Percentiles rank a stretch among this genome's conserved stretches.
Conservation (phyloP, 1,139 yeast genomes). For the Eremothecium coryli region DNA sequence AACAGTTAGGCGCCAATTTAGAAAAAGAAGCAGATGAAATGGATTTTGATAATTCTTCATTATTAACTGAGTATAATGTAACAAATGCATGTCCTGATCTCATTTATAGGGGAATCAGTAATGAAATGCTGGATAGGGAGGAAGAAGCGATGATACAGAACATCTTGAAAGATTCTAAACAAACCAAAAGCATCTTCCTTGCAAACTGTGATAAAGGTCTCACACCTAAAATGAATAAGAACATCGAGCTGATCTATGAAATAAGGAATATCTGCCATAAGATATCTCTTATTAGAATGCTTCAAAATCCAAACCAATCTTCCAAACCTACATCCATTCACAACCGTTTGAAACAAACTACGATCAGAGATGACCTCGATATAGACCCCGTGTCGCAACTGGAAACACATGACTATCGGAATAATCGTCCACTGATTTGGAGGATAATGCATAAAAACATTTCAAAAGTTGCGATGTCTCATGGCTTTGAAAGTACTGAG, state of each 20-base stretch:
- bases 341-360: conserved; percentile 19
- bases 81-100: conserved; percentile 72
- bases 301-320: conserved; percentile 44
- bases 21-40: conserved; percentile 24
- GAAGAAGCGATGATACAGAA: conserved; percentile 41
- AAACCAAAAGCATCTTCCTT: conserved; percentile 26
- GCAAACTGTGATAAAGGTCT: conserved; percentile 45
- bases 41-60: conserved; percentile 34
- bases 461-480: conserved; percentile 79
- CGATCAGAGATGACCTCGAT: conserved; percentile 53
- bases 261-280: conserved; percentile 82
- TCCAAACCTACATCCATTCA: conserved; percentile 17
- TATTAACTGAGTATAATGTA: conserved; percentile 75
- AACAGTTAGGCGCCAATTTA: conserved; percentile 9
- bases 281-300: conserved; percentile 82
- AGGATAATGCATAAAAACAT: conserved; percentile 60
- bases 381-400: conserved; percentile 71
- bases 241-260: conserved; percentile 74
- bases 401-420: conserved; percentile 47
- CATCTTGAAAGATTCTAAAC: conserved; percentile 29
- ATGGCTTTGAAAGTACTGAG: conserved; percentile 84
- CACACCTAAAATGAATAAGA: conserved; percentile 50
- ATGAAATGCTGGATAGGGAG: conserved; percentile 38
- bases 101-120: conserved; percentile 44
- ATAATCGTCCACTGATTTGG: conserved; percentile 50